A percentile compares a stretch with the other conserved stretches of the same genome.
Conservation (phyloP, 257 asterid genomes). For the Ocimum tenuiflorum region DNA sequence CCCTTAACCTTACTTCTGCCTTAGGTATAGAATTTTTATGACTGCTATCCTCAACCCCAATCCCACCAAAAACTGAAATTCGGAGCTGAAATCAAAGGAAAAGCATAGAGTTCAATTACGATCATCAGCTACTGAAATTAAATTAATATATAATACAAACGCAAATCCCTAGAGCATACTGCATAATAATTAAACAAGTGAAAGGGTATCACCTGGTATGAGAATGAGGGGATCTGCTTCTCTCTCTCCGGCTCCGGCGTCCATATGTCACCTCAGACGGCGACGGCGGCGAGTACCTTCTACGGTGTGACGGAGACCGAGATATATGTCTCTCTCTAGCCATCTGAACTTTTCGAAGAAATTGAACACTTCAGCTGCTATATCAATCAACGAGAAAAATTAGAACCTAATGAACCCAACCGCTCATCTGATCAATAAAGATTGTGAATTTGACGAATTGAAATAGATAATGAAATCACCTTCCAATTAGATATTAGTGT, state of each 20-base stretch:
- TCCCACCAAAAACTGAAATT: neutral
- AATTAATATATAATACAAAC: neutral
- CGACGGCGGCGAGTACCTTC: conserved; percentile 76
- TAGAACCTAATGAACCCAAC: neutral
- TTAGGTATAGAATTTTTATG: neutral
- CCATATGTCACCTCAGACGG: conserved; percentile 79
- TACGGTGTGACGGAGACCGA: conserved; percentile 65
- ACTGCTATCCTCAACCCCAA: neutral
- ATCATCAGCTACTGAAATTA: neutral
- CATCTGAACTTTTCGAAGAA: conserved; percentile 35
- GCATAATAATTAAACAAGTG: conserved; percentile 30
- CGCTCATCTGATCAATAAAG: neutral
- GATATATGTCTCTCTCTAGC: conserved; percentile 80
- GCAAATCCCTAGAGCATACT: neutral
- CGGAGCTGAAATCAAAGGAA: neutral
- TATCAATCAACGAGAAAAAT: conserved; percentile 5
- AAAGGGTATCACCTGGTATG: conserved; percentile 94
- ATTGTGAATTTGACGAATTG: neutral
- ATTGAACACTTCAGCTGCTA: conserved; percentile 30
- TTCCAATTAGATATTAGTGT: conserved; percentile 5
- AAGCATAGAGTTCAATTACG: neutral
- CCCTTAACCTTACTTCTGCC: neutral
- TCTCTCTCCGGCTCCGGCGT: conserved; percentile 81
- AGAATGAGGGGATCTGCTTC: conserved; percentile 81
- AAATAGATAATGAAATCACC: neutral